Percentiles rank a stretch among this genome's conserved stretches.
Evolutionary conservation across 2,329 filamentous ascomycete genomes (phyloP).

Genomic region (Trichoderma koningiopsis): DNA sequence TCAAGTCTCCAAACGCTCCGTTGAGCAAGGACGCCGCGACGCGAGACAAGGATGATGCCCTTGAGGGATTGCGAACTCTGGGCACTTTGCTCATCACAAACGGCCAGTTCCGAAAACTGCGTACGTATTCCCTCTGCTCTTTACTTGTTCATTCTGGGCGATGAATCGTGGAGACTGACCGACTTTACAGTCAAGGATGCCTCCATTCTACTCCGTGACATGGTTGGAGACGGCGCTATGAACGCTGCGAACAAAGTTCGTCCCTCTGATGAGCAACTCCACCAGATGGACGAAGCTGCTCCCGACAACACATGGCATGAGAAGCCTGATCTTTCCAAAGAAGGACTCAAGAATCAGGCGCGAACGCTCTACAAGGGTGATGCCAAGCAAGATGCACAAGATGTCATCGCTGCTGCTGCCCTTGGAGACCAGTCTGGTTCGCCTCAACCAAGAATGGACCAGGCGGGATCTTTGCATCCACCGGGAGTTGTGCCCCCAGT

Average conservation of each 20-base stretch:
- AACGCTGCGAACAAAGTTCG: conserved; percentile 76
- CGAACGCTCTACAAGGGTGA: conserved; percentile 62
- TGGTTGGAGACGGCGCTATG: conserved; percentile 84
- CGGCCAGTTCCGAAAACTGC: conserved; percentile 89
- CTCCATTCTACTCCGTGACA: conserved; percentile 78
- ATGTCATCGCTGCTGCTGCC: conserved; percentile 60
- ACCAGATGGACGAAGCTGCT: conserved; percentile 79
- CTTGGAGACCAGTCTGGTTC: conserved; percentile 42
- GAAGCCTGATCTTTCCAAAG: conserved; percentile 72
- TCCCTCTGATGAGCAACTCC: conserved; percentile 74
- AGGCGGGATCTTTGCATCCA: background rate
- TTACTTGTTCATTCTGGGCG: background rate
- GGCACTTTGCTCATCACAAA: conserved; percentile 92
- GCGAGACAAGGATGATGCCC: conserved; percentile 80
- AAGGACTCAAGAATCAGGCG: conserved; percentile 68
- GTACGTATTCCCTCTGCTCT: conserved; percentile 52
- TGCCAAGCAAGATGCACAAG: conserved; percentile 59
- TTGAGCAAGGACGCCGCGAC: conserved; percentile 75
- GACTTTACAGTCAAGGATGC: conserved; percentile 68
- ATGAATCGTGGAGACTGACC: conserved; percentile 29
- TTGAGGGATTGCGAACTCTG: conserved; percentile 83
- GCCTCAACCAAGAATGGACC: background rate
- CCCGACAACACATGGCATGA: conserved; percentile 95
- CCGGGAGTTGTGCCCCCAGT: background rate
- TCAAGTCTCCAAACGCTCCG: conserved; percentile 65